Evolutionary conservation across 805 yeast species (phyloP).

Genomic region (Candida peoriensis): DNA sequence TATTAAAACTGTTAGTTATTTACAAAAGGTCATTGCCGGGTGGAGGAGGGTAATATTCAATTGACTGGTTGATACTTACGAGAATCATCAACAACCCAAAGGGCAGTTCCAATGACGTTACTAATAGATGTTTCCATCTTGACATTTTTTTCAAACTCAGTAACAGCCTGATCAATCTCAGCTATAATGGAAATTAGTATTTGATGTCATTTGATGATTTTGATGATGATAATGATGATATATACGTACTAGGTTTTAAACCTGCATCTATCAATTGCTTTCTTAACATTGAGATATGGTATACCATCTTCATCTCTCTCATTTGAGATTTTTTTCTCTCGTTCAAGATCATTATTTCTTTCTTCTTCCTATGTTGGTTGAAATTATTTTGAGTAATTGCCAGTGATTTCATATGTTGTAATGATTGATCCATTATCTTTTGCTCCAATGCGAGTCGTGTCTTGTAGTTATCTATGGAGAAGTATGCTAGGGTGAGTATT

Average conservation of each 20-base stretch:
- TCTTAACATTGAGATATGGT: constrained; percentile 63
- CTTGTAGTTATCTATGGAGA: constrained; percentile 48
- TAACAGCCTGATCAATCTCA: constrained; percentile 45
- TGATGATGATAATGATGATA: neutral
- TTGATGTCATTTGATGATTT: neutral
- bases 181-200: constrained; percentile 22
- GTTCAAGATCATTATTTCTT: constrained; percentile 46
- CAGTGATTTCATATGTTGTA: constrained; percentile 27
- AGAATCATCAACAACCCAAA: constrained; percentile 55
- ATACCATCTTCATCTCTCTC: constrained; percentile 53
- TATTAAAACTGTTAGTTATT: constrained; percentile 14
- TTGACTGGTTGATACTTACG: constrained; percentile 17
- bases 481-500: constrained; percentile 38
- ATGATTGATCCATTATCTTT: constrained; percentile 27
- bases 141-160: constrained; percentile 54
- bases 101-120: constrained; percentile 47
- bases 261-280: constrained; percentile 57
- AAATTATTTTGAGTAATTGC: constrained; percentile 41
- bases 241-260: constrained; percentile 39
- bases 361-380: constrained; percentile 44
- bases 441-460: constrained; percentile 33
- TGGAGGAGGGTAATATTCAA: neutral
- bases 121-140: constrained; percentile 51
- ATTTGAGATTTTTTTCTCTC: constrained; percentile 44
- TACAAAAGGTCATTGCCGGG: neutral